Evolutionary conservation across 2,329 filamentous ascomycete genomes (phyloP), one percentile per base, ranked within the genome.

Genomic region (Cryphonectria parasitica): DNA sequence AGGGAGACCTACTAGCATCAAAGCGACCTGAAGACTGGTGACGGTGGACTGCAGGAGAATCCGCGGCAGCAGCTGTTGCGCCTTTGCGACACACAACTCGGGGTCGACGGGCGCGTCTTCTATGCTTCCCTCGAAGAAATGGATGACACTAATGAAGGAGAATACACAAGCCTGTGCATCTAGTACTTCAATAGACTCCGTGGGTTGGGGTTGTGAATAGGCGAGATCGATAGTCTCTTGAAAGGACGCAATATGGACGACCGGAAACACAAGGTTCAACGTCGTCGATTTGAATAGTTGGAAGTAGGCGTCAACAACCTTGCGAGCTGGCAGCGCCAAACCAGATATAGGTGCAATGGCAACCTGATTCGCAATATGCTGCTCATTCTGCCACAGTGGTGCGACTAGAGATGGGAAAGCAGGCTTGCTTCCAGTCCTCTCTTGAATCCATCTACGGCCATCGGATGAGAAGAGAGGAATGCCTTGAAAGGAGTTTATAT

Each of bases 391-490:
- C 63, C 63, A 65, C 2, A 65, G 63, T 15, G 63, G 63, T 52
- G 41, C 45, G 22, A 36, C 41, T 28, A 75, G 76, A 67, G 73
- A 69, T 2, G 74, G 66, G 49, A 79, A 77, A 10, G 76, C 74
- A 5, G 79, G 75, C 2, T 74, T 75, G 64, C 82, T 77, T 6
- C 85, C 85, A 0, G 84, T 83, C 39, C 81, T 79, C 17, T 83
- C 77, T 41, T 81, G 78, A 45, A 88, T 83, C 84, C 84, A 87
- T 73, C 83, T 75, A 66, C 81, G 81, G 7, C 85, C 85, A 19
- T 83, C 79, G 0, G 78, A 75, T 0, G 85, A 84, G 56, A 88
- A 80, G 56, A 86, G 81, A 0, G 85, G 86, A 1, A 87, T 81
- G 8, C 86, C 84, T 19, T 82, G 84, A 64, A 82, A 79, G 10